Conservation (phyloP, 2,329 filamentous ascomycete genomes). For the Lachnellula suecica region DNA sequence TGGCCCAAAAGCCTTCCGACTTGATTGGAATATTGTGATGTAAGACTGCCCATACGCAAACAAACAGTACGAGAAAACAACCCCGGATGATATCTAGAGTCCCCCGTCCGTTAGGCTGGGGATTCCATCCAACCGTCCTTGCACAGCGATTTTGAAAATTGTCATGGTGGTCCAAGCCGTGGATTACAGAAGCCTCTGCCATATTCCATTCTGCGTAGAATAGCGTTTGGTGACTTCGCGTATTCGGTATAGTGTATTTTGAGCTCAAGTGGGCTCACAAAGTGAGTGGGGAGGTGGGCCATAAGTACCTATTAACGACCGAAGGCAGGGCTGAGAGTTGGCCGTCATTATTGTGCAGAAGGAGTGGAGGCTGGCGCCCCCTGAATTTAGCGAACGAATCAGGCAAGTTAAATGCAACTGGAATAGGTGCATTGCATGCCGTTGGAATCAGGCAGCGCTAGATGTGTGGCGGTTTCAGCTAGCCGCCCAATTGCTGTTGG, state of each 20-base stretch:
- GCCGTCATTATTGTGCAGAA: background rate
- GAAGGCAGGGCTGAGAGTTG: background rate
- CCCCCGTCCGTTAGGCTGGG: constrained; percentile 4
- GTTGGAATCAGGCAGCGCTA: background rate
- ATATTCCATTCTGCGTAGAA: background rate
- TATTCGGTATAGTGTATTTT: too few relatives aligned
- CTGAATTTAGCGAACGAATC: too few relatives aligned
- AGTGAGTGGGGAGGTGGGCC: background rate
- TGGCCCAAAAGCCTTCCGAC: background rate
- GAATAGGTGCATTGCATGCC: background rate
- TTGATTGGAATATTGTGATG: constrained; percentile 6
- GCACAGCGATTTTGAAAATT: background rate
- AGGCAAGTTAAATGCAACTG: background rate
- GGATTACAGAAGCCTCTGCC: background rate
- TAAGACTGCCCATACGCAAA: constrained; percentile 6
- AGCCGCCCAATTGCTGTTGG: too few relatives aligned
- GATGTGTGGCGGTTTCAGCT: background rate
- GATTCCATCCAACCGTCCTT: background rate
- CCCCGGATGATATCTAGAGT: constrained; percentile 9
- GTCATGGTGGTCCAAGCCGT: background rate
- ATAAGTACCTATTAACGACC: background rate
- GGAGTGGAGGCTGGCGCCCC: background rate
- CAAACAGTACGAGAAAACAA: constrained; percentile 7
- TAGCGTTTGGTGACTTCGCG: too few relatives aligned
- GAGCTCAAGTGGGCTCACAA: too few relatives aligned